Conservation (phyloP, 2,329 filamentous ascomycete species). For the Aspergillus sergii region DNA sequence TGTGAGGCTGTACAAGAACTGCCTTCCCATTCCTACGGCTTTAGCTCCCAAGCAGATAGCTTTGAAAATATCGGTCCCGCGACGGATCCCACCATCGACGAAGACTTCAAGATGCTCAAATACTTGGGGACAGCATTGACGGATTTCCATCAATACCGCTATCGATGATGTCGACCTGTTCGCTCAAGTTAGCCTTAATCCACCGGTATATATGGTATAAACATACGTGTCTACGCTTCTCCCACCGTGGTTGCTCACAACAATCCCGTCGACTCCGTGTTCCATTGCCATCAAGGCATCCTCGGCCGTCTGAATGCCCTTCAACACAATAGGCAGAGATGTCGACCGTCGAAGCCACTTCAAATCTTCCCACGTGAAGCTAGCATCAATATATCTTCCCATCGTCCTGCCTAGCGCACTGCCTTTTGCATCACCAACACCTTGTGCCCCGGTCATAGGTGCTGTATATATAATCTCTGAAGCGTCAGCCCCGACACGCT, state of each 20-base stretch:
- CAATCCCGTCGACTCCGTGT: constrained; percentile 45
- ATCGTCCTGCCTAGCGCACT: not conserved
- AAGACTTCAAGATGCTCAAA: constrained; percentile 53
- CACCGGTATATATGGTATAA: not conserved
- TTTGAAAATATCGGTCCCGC: constrained; percentile 57
- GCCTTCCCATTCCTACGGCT: constrained; percentile 52
- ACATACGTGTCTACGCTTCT: constrained; percentile 49
- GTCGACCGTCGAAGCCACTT: constrained; percentile 8
- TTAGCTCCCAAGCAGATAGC: constrained; percentile 54
- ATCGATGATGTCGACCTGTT: constrained; percentile 45
- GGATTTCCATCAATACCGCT: constrained; percentile 53
- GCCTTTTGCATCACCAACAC: not conserved
- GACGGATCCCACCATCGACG: constrained; percentile 54
- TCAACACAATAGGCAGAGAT: constrained; percentile 18
- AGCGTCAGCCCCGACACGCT: constrained; percentile 6
- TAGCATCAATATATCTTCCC: not conserved
- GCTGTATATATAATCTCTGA: constrained; percentile 2
- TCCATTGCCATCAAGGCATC: constrained; percentile 22
- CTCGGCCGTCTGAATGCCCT: constrained; percentile 21
- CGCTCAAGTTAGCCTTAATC: not conserved
- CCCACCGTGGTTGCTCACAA: constrained; percentile 59
- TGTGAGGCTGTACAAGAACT: constrained; percentile 25
- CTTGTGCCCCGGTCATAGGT: constrained; percentile 6
- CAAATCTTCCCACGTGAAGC: not conserved
- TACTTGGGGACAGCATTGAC: constrained; percentile 50